Percentiles rank a stretch among this genome's conserved stretches.
phyloP scores from a whole-genome alignment of 345 rosid species.

The Sapria himalayana region DNA sequence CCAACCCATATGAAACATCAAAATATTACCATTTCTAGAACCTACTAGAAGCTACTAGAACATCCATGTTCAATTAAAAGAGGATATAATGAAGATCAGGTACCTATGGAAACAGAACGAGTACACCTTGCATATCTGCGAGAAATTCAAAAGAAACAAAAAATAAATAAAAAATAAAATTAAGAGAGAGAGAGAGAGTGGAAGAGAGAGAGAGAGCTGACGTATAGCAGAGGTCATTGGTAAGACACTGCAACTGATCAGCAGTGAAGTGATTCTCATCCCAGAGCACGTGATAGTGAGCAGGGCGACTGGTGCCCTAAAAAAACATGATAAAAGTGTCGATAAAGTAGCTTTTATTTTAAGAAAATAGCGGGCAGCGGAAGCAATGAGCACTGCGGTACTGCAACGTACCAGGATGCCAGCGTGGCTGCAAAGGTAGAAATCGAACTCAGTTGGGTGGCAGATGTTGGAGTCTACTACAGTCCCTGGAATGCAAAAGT shows the following conservation, averaged over 20 bases:
- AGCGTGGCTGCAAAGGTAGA: slow-evolving; percentile 94
- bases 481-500: slow-evolving; percentile 29
- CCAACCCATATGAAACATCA: no score
- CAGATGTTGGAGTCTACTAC: slow-evolving; percentile 97
- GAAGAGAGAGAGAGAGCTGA: slow-evolving; percentile 12
- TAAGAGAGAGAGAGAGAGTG: neutral
- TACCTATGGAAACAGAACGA: slow-evolving; percentile 88
- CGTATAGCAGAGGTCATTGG: slow-evolving; percentile 94
- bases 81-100: no score
- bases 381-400: no score
- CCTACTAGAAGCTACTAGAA: no score
- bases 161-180: neutral
- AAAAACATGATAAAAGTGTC: no score
- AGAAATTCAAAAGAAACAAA: neutral
- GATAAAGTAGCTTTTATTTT: no score
- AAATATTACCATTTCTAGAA: no score
- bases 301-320: slow-evolving; percentile 97
- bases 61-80: no score
- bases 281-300: slow-evolving; percentile 96
- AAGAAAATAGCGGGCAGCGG: no score
- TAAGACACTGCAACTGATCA: slow-evolving; percentile 75
- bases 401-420: slow-evolving; percentile 98
- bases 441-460: slow-evolving; percentile 94
- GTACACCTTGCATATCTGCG: slow-evolving; percentile 93
- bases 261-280: slow-evolving; percentile 95